These are phyloP conservation scores for Lactarius deliciosus DNA, from an alignment of 768 basidiomycete genomes.

Conservation along the genomic window DNA sequence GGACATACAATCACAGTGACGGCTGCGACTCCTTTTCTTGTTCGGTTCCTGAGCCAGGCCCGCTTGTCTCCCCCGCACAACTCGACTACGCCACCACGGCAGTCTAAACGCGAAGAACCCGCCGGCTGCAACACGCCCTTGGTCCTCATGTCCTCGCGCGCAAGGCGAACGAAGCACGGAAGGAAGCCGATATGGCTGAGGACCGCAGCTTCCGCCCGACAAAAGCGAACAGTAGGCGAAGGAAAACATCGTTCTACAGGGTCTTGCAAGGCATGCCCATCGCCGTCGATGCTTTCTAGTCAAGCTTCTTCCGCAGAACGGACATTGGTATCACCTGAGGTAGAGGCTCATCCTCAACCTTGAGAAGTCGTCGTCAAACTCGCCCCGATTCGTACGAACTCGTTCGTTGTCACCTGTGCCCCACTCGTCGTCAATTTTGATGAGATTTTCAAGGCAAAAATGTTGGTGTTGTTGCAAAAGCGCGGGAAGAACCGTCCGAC, in stretches of 20 bases:
- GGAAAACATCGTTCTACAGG: conserved; percentile 94
- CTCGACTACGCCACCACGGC: conserved; percentile 27
- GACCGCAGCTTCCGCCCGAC: conserved; percentile 46
- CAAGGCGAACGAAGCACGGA: conserved; percentile 83
- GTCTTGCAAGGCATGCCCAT: conserved; percentile 96
- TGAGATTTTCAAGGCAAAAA: not conserved
- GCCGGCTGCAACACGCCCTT: conserved; percentile 57
- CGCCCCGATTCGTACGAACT: conserved; percentile 36
- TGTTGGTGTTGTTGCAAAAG: not conserved
- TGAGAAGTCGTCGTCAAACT: conserved; percentile 27
- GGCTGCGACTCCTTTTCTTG: conserved; percentile 47
- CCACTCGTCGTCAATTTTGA: conserved; percentile 54
- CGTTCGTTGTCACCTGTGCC: conserved; percentile 72
- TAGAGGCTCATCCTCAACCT: conserved; percentile 30
- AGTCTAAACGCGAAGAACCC: conserved; percentile 8
- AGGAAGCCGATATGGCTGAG: conserved; percentile 65
- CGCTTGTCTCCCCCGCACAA: conserved; percentile 22
- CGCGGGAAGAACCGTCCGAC: not conserved
- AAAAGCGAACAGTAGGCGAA: conserved; percentile 51
- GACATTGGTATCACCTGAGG: conserved; percentile 29
- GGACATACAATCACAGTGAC: conserved; percentile 45
- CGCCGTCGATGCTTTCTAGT: conserved; percentile 88
- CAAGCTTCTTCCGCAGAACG: conserved; percentile 35
- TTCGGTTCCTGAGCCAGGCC: conserved; percentile 1
- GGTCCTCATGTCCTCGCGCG: conserved; percentile 78